Conservation (phyloP, 257 asterid genomes). For the Nicotiana paniculata region DNA sequence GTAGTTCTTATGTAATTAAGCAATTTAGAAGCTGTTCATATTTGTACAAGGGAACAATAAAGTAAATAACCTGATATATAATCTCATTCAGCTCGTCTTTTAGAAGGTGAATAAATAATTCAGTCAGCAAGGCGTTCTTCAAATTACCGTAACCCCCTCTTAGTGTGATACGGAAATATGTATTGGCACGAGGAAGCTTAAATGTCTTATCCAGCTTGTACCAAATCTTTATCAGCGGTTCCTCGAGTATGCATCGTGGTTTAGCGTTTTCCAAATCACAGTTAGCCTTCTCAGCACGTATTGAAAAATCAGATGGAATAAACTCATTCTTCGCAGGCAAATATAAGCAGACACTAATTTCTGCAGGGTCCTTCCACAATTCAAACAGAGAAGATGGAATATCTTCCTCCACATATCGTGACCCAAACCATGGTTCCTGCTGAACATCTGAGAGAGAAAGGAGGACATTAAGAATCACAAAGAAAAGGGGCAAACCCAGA, state of each 20-base stretch:
- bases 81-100: constrained; percentile 97
- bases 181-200: constrained; percentile 92
- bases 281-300: constrained; percentile 46
- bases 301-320: constrained; percentile 81
- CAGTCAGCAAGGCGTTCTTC: constrained; percentile 71
- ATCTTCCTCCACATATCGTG: constrained; percentile 73
- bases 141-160: constrained; percentile 70
- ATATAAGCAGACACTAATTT: constrained; percentile 61
- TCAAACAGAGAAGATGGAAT: constrained; percentile 68
- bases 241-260: constrained; percentile 83
- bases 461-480: constrained; percentile 5
- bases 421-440: constrained; percentile 95
- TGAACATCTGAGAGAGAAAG: constrained; percentile 51
- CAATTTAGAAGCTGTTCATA: not conserved
- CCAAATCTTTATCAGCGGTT: constrained; percentile 77
- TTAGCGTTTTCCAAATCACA: constrained; percentile 27
- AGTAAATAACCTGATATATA: constrained; percentile 71
- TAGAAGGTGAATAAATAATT: constrained; percentile 69
- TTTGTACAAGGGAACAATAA: constrained; percentile 14
- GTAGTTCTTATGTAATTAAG: not conserved
- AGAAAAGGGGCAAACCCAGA: not conserved
- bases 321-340: constrained; percentile 78
- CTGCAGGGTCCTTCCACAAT: constrained; percentile 72
- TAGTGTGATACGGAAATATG: constrained; percentile 83
- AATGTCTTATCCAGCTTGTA: constrained; percentile 83